Conservation (phyloP, 495 filamentous ascomycete genomes). For the Astrothelium macrocarpum region DNA sequence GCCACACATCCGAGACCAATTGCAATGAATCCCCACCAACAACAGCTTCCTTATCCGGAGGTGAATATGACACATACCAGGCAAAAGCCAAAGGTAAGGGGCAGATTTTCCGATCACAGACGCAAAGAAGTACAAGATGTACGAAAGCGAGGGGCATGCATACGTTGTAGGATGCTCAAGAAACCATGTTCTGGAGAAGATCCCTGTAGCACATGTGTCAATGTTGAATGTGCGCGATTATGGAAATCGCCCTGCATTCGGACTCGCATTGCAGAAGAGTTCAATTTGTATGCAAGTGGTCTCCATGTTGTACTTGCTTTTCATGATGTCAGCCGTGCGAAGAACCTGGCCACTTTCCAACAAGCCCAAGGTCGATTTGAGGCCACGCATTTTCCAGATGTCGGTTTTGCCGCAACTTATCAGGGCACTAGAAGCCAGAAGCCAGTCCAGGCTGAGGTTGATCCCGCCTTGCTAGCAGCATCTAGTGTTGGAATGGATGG, state of each 20-base stretch:
- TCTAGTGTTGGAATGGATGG: not conserved
- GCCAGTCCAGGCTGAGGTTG: not conserved
- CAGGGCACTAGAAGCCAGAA: not conserved
- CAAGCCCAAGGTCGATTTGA: slow-evolving; percentile 54
- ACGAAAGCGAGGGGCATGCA: slow-evolving; percentile 71
- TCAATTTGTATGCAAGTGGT: slow-evolving; percentile 61
- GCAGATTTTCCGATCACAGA: slow-evolving; percentile 56
- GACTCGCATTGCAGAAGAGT: slow-evolving; percentile 62
- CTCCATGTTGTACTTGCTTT: slow-evolving; percentile 61
- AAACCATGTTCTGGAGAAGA: slow-evolving; percentile 76
- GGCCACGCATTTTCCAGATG: slow-evolving; percentile 51
- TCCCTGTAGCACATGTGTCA: slow-evolving; percentile 73
- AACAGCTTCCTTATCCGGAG: slow-evolving; percentile 48
- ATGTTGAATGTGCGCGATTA: slow-evolving; percentile 64
- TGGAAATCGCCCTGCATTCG: slow-evolving; percentile 76
- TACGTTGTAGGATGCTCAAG: slow-evolving; percentile 75
- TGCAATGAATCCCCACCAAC: slow-evolving; percentile 45
- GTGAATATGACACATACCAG: slow-evolving; percentile 37
- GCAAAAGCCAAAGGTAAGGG: slow-evolving; percentile 50
- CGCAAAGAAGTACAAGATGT: slow-evolving; percentile 74
- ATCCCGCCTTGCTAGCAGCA: not conserved
- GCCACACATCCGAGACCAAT: slow-evolving; percentile 43
- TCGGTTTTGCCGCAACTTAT: not conserved
- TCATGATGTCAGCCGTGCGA: slow-evolving; percentile 51
- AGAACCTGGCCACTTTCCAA: slow-evolving; percentile 46